phyloP scores from a whole-genome alignment of 805 yeast species.

The Wickerhamomyces kurtzmanii region DNA sequence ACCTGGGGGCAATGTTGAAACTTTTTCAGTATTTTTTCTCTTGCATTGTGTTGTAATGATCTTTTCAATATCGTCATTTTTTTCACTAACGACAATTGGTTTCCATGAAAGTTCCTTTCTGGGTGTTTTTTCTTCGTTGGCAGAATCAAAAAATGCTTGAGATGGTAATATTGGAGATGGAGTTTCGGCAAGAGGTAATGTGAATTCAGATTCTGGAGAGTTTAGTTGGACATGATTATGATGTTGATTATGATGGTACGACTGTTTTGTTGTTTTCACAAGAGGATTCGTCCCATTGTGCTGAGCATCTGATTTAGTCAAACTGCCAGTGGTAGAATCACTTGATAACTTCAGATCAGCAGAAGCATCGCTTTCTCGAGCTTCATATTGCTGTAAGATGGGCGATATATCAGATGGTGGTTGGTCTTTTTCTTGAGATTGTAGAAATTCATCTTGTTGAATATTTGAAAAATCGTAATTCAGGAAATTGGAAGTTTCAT shows the following conservation, averaged over 20 bases:
- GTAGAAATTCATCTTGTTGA: not conserved
- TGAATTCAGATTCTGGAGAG: constrained; percentile 23
- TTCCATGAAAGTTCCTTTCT: constrained; percentile 13
- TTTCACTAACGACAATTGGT: constrained; percentile 12
- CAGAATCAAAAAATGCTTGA: constrained; percentile 19
- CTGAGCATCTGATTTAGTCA: not conserved
- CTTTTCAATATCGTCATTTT: constrained; percentile 1
- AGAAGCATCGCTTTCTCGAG: not conserved
- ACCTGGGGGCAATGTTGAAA: constrained; percentile 78
- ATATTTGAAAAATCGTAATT: not conserved
- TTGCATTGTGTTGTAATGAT: constrained; percentile 4
- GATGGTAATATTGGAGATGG: constrained; percentile 35
- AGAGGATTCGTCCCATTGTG: not conserved
- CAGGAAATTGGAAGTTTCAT: constrained; percentile 12
- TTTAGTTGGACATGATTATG: constrained; percentile 1
- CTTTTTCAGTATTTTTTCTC: constrained; percentile 17
- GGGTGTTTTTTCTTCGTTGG: constrained; percentile 6
- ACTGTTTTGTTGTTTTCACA: not conserved
- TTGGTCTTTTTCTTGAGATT: not conserved
- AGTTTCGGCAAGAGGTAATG: constrained; percentile 23
- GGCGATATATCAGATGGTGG: constrained; percentile 2
- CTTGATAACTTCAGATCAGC: constrained; percentile 1
- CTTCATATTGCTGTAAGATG: not conserved
- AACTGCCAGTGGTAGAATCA: not conserved
- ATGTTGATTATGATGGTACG: not conserved